Conservation (phyloP, 2,329 filamentous ascomycete species). For the Phyllosticta citriasiana region DNA sequence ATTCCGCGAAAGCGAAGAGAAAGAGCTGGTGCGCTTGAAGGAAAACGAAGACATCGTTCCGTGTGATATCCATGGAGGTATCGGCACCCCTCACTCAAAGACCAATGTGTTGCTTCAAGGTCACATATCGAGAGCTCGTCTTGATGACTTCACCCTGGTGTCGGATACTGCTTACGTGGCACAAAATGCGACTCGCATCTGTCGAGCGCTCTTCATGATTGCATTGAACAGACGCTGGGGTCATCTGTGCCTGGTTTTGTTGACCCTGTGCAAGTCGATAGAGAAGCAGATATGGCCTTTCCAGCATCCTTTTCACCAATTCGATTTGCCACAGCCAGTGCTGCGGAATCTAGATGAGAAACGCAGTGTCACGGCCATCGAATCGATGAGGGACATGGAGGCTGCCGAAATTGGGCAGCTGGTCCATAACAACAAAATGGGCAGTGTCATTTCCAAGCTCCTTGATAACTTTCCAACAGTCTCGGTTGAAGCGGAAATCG, state of each 20-base stretch:
- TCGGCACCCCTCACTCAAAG: conserved; percentile 67
- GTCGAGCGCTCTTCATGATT: conserved; percentile 92
- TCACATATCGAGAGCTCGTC: conserved; percentile 77
- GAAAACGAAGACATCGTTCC: conserved; percentile 52
- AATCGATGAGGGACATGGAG: conserved; percentile 87
- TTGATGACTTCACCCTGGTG: conserved; percentile 86
- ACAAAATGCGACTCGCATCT: conserved; percentile 91
- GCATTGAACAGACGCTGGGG: conserved; percentile 93
- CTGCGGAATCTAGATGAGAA: conserved; percentile 79
- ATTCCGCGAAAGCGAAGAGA: conserved; percentile 77
- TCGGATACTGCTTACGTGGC: conserved; percentile 93
- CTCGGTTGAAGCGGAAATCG: conserved; percentile 85
- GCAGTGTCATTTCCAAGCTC: conserved; percentile 68
- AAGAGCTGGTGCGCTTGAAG: conserved; percentile 69
- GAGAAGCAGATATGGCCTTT: conserved; percentile 94
- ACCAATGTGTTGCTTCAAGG: conserved; percentile 93
- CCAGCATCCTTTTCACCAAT: conserved; percentile 90
- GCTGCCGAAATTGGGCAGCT: conserved; percentile 77
- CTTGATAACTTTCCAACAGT: conserved; percentile 88
- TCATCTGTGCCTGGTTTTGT: conserved; percentile 80
- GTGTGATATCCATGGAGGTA: conserved; percentile 65
- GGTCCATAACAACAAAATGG: conserved; percentile 84
- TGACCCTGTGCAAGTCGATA: conserved; percentile 92
- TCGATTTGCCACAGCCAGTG: conserved; percentile 77
- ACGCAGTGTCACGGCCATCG: conserved; percentile 61